Percentiles rank a stretch among this genome's conserved stretches.
These are phyloP conservation scores for Amphichorda felina DNA, from an alignment of 2,329 filamentous ascomycete species.

Conservation along the genomic window DNA sequence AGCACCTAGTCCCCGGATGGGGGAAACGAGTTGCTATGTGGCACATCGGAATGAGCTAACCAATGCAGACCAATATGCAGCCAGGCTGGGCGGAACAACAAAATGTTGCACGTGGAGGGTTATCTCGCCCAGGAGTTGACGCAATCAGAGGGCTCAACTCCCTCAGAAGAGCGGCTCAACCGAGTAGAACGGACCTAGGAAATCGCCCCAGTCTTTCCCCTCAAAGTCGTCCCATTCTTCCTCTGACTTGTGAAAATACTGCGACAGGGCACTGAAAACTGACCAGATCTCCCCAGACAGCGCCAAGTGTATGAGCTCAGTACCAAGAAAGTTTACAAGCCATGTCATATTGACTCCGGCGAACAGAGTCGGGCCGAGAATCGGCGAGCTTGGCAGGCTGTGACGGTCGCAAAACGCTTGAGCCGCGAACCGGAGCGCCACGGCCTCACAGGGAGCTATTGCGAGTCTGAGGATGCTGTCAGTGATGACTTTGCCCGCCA, in stretches of 20 bases:
- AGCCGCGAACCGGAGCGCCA: slow-evolving; percentile 31
- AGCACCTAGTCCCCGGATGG: no score
- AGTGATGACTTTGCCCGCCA: slow-evolving; percentile 34
- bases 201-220: slow-evolving; percentile 3
- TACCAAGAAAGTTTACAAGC: slow-evolving; percentile 30
- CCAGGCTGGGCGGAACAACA: no score
- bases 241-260: slow-evolving; percentile 27
- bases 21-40: no score
- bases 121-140: no score
- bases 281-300: slow-evolving; percentile 34
- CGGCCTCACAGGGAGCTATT: slow-evolving; percentile 33
- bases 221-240: slow-evolving; percentile 26
- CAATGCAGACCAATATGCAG: no score
- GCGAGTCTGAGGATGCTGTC: slow-evolving; percentile 28
- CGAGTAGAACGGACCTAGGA: background rate
- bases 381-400: slow-evolving; percentile 23
- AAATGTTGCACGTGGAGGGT: no score
- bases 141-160: no score
- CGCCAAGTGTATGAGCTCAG: slow-evolving; percentile 32
- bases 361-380: slow-evolving; percentile 24
- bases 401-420: slow-evolving; percentile 24
- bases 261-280: slow-evolving; percentile 21
- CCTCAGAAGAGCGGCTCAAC: no score
- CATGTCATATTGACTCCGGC: slow-evolving; percentile 25
- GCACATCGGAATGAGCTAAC: no score